Evolutionary conservation across 768 basidiomycete genomes (phyloP).

Genomic region (Leccinum truebloodii): DNA sequence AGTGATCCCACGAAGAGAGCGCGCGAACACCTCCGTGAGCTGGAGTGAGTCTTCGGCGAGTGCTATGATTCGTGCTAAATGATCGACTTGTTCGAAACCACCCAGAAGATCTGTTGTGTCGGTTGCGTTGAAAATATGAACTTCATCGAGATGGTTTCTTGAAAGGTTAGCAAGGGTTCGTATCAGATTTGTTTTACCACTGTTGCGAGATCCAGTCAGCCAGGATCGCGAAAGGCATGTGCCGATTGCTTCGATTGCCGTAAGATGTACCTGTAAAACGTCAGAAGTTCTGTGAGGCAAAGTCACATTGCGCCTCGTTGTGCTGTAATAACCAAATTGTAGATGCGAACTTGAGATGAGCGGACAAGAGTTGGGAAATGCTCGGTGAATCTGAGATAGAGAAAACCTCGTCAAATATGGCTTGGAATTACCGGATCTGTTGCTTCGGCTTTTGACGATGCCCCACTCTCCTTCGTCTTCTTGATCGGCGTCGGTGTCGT

Average conservation of each 20-base stretch:
- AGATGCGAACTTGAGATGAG: constrained; percentile 45
- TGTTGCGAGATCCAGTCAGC: constrained; percentile 73
- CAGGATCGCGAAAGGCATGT: constrained; percentile 74
- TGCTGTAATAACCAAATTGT: constrained; percentile 66
- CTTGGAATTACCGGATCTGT: not conserved
- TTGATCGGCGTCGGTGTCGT: too few species aligned
- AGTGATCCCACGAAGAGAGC: constrained; percentile 31
- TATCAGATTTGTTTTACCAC: constrained; percentile 81
- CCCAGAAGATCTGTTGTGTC: constrained; percentile 95
- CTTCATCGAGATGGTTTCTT: constrained; percentile 68
- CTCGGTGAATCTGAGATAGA: constrained; percentile 34
- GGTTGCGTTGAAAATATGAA: constrained; percentile 81
- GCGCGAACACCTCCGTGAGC: constrained; percentile 40
- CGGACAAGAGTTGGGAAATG: constrained; percentile 38
- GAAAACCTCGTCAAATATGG: constrained; percentile 58
- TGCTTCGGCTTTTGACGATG: too few species aligned
- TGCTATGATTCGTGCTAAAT: constrained; percentile 36
- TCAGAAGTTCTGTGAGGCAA: constrained; percentile 45
- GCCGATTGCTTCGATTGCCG: constrained; percentile 70
- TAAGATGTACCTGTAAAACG: constrained; percentile 61
- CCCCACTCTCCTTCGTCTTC: too few species aligned
- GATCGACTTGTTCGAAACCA: constrained; percentile 90
- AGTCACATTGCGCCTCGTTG: constrained; percentile 33
- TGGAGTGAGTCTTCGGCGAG: constrained; percentile 43
- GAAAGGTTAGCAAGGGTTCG: constrained; percentile 66